Evolutionary conservation across 345 rosid species (phyloP).

Genomic region (Aquilaria yunnanensis): DNA sequence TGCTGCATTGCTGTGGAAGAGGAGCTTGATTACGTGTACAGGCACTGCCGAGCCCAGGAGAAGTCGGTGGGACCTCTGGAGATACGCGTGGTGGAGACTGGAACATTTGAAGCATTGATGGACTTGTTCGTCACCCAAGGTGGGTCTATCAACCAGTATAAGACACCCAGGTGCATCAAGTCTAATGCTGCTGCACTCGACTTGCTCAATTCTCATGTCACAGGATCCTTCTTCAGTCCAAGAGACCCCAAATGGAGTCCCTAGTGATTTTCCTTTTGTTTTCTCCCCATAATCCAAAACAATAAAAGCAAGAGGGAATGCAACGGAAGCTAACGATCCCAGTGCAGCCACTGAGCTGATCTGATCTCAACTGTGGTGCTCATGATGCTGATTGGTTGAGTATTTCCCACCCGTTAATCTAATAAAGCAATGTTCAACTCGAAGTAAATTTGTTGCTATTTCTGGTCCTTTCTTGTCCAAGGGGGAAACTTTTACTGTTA

Average conservation of each 20-base stretch:
- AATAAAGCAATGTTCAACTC: no score
- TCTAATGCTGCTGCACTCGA: conserved; percentile 32
- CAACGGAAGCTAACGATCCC: no score
- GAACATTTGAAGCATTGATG: conserved; percentile 53
- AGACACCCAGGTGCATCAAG: conserved; percentile 59
- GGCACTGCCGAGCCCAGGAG: conserved; percentile 51
- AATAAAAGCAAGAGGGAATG: no score
- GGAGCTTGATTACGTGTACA: conserved; percentile 45
- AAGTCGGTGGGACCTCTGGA: conserved; percentile 53
- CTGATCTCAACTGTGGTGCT: no score
- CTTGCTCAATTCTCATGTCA: conserved; percentile 47
- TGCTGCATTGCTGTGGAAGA: conserved; percentile 58
- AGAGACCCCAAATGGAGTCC: conserved; percentile 57
- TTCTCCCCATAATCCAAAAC: no score
- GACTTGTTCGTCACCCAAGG: conserved; percentile 54
- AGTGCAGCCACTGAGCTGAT: no score
- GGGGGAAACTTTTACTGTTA: no score
- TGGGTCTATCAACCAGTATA: conserved; percentile 62
- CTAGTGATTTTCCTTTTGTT: not conserved
- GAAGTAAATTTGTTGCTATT: no score
- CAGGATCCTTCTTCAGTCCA: conserved; percentile 51
- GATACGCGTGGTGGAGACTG: conserved; percentile 47
- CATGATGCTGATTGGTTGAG: no score
- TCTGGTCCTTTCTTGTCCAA: no score
- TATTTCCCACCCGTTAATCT: no score